Percentiles rank a stretch among this genome's conserved stretches.
Conservation (phyloP, 2,329 filamentous ascomycete genomes). For the Aureobasidium sp. region DNA sequence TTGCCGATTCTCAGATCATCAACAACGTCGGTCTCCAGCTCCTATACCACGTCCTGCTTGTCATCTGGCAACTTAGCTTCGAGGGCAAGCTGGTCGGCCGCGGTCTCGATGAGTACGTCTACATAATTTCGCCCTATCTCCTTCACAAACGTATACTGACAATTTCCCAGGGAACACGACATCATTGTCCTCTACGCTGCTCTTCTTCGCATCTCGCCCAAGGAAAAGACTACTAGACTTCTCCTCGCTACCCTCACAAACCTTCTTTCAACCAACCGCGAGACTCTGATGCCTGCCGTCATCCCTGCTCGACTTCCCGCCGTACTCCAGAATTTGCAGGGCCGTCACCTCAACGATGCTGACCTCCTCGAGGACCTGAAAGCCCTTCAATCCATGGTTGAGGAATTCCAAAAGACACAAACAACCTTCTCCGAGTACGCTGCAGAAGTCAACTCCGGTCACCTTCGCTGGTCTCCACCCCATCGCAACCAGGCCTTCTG, state of each 20-base stretch:
- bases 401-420: slow-evolving; percentile 70
- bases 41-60: slow-evolving; percentile 86
- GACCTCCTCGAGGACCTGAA: slow-evolving; percentile 45
- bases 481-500: slow-evolving; percentile 83
- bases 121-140: background rate
- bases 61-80: slow-evolving; percentile 95
- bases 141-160: slow-evolving; percentile 17
- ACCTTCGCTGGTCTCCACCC: slow-evolving; percentile 86
- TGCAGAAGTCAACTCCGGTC: slow-evolving; percentile 75
- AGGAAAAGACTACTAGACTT: slow-evolving; percentile 94
- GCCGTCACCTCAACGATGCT: slow-evolving; percentile 41
- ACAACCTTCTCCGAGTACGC: slow-evolving; percentile 63
- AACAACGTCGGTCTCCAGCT: slow-evolving; percentile 87
- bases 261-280: slow-evolving; percentile 67
- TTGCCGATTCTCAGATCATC: slow-evolving; percentile 52
- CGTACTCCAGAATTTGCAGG: slow-evolving; percentile 49
- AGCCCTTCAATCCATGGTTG: slow-evolving; percentile 53
- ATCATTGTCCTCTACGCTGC: slow-evolving; percentile 88
- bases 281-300: slow-evolving; percentile 65
- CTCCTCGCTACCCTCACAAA: slow-evolving; percentile 85
- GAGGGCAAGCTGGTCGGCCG: slow-evolving; percentile 63
- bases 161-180: slow-evolving; percentile 67
- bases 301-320: slow-evolving; percentile 73
- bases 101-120: slow-evolving; percentile 72
- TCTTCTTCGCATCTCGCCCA: slow-evolving; percentile 82